Base-by-base conservation (phyloP, 139 green algal species). In the Parachlorella kessleri region DNA sequence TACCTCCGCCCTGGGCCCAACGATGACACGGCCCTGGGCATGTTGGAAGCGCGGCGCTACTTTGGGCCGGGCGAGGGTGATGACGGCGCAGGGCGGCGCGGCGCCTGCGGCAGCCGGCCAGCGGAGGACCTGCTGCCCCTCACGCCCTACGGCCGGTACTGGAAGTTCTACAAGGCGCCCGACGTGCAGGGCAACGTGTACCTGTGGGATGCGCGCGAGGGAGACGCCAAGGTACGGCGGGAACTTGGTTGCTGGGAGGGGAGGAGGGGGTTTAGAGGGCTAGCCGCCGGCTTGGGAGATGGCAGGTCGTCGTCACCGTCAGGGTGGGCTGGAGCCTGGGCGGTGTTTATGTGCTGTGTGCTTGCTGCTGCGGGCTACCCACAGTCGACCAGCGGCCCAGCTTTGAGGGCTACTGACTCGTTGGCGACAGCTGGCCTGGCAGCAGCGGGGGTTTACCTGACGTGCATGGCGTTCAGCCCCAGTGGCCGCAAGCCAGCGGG, bases 111-210 rank as follows among this genome's bases (percentile, higher is more conserved):
- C 66, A 21, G 18, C 21, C 6, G n/a, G 32, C n/a, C 28, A 7
- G 4, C 72, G 37, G 24, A 67, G 40, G 72, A 78, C 63, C 41
- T 78, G 72, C 59, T 54, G 39, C 72, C 72, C 35, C 63, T 78
- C 63, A 83, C 68, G 1, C 78, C 78, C 35, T 84, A 84, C 24
- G 24, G n/a, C 14, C 48, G 30, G 9, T 84, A 76, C 35, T 79
- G 70, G 70, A n/a, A 66, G 35, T 84, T 73, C 71, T 84, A 84
- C 64, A 54, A 35, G 26, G 37, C 70, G 5, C 38, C 54, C 0
- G 23, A 32, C 36, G 36, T 84, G 53, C 9, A 37, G 8, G 78
- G 78, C 42, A 84, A 84, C 75, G 53, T 54, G 21, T 84, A 75
- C 30, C 54, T 79, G 40, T 84, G 78, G 78, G 35, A 59, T 21